Conservation (phyloP, 352 stramenopile genomes). For the Elongisporangium prolatum region DNA sequence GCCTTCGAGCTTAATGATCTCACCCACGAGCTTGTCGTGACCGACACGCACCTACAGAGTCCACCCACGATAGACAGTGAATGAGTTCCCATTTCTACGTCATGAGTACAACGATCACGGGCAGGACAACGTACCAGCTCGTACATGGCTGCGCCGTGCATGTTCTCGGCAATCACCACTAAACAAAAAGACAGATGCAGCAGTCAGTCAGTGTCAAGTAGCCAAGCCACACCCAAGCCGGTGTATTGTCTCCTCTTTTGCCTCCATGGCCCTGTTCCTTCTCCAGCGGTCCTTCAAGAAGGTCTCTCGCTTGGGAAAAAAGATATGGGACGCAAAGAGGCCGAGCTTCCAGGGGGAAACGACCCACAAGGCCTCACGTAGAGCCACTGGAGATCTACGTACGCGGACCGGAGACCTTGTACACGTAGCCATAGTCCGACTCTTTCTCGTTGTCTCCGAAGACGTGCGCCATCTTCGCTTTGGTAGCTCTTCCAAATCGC, state of each 20-base stretch:
- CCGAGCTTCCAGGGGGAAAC: background rate
- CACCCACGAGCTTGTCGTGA: constrained; percentile 98
- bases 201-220: constrained; percentile 1
- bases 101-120: background rate
- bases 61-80: background rate
- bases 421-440: constrained; percentile 98
- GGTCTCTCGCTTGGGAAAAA: background rate
- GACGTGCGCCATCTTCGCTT: constrained; percentile 58
- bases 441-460: constrained; percentile 86
- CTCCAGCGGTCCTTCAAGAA: background rate
- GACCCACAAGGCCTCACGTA: background rate
- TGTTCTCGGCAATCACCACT: constrained; percentile 99
- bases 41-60: constrained; percentile 95
- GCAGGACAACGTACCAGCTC: constrained; percentile 63
- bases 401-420: constrained; percentile 98
- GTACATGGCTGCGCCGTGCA: constrained; percentile 99
- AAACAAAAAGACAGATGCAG: constrained; percentile 5
- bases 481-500: constrained; percentile 4
- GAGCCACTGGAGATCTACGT: constrained; percentile 26
- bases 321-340: background rate
- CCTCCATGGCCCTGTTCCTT: background rate
- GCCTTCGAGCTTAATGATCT: constrained; percentile 99
- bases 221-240: background rate
- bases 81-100: background rate
- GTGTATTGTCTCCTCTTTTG: background rate